Evolutionary conservation across 768 basidiomycete genomes (phyloP), one percentile per base, ranked within the genome.

Genomic region (Erythrobasidium yunnanense): DNA sequence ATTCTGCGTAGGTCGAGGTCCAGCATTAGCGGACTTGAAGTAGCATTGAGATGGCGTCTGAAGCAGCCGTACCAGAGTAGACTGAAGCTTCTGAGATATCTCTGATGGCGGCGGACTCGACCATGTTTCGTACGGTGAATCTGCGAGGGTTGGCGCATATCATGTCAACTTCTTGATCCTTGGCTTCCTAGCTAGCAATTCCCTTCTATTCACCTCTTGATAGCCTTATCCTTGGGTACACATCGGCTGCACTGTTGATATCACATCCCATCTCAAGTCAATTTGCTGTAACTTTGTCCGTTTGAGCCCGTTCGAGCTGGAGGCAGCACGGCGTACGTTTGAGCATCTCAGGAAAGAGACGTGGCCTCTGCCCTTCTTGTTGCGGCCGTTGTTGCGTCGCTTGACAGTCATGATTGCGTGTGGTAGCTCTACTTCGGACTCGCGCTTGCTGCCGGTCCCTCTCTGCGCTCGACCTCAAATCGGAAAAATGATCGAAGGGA

Each of bases 71-170:
- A 91, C 90, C 90, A 66, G 81, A 78, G 80, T 96, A 99, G 69
- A 96, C 86, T 74, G 85, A 87, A 45, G 92, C 91, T 74, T 97
- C 95, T 76, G 86, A 88, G 77, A 99, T 87, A 81, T 99, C 95
- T 70, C 92, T 83, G 72, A 96, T 89, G 60, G 93, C 93, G 49
- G 95, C 95, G 75, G 88, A 88, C 83, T 97, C 66, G 66, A 99
- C 91, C 89, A 97, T 97, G 85, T 99, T 99, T 79, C 91, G 85
- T 75, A 97, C 93, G 38, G 92, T 95, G 84, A 93, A 93, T 56
- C 95, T 56, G 55, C 23, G 32, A 4, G 55, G 83, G 82, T 95
- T 95, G 51, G 4, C 2, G 22, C 55, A 34, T 3, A 22, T 5
- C 4, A 29, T 56, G 29, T n/a, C 27, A 34, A 32, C 51, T 27